Percentiles rank a stretch among this genome's conserved stretches.
phyloP scores from a whole-genome alignment of 768 basidiomycete species.

The Lactarius quietus region DNA sequence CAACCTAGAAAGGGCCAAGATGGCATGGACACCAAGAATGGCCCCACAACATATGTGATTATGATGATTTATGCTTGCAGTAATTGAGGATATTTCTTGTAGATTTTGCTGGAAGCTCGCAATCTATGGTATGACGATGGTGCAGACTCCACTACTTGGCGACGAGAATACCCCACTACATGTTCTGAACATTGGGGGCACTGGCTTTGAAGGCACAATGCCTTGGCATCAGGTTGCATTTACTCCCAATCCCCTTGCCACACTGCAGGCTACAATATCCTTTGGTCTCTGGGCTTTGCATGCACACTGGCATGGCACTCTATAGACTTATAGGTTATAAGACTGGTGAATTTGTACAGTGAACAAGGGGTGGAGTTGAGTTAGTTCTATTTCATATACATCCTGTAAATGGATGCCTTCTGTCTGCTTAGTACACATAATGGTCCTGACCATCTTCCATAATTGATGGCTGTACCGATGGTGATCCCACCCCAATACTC shows the following conservation, averaged over 20 bases:
- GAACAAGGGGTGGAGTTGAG: no score
- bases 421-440: no score
- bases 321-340: no score
- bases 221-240: constrained; percentile 88
- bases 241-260: constrained; percentile 95
- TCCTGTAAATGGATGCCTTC: no score
- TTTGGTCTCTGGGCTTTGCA: no score
- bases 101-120: constrained; percentile 95
- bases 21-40: constrained; percentile 93
- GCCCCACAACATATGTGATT: constrained; percentile 71
- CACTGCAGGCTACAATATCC: constrained; percentile 58
- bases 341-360: no score
- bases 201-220: constrained; percentile 93
- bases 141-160: constrained; percentile 91
- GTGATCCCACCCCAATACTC: no score
- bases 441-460: no score
- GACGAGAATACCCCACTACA: constrained; percentile 98
- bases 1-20: constrained; percentile 78
- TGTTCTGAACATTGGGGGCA: constrained; percentile 63
- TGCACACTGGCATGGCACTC: no score
- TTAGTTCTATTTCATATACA: no score
- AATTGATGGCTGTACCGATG: no score
- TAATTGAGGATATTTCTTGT: constrained; percentile 17
- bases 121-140: constrained; percentile 88
- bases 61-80: constrained; percentile 4